Percentiles rank a stretch among this genome's conserved stretches.
These are phyloP conservation scores for Vigna nakashimae DNA, from an alignment of 306 rosid genomes.

Conservation along the genomic window DNA sequence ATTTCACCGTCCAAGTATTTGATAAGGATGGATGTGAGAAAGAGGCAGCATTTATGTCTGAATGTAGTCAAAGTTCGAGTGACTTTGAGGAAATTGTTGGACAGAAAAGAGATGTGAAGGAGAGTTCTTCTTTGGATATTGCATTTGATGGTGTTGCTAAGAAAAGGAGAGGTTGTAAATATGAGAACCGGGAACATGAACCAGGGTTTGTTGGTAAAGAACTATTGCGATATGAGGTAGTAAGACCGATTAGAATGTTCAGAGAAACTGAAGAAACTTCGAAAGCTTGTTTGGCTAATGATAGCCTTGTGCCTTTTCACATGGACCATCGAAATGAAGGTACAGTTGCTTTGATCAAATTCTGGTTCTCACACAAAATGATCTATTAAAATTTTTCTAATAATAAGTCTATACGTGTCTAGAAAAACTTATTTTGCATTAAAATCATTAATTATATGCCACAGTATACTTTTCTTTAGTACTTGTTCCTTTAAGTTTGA, in stretches of 20 bases:
- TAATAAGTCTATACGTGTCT: constrained; percentile 6
- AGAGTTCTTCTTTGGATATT: constrained; percentile 52
- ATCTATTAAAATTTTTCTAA: constrained; percentile 26
- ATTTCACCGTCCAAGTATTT: constrained; percentile 78
- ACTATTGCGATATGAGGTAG: constrained; percentile 45
- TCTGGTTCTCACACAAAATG: constrained; percentile 33
- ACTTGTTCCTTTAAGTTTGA: constrained; percentile 18
- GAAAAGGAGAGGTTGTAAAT: constrained; percentile 60
- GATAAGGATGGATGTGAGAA: constrained; percentile 87
- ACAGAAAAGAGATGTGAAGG: constrained; percentile 53
- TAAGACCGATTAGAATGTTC: constrained; percentile 46
- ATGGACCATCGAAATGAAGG: constrained; percentile 57
- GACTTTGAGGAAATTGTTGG: constrained; percentile 37
- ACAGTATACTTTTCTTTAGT: constrained; percentile 22
- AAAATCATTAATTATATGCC: constrained; percentile 16
- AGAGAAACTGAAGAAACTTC: constrained; percentile 55
- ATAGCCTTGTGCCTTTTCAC: constrained; percentile 43
- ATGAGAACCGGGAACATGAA: constrained; percentile 49
- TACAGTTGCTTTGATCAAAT: constrained; percentile 44
- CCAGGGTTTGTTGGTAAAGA: constrained; percentile 45
- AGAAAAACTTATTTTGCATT: constrained; percentile 27
- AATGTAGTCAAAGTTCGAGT: constrained; percentile 58
- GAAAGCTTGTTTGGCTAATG: constrained; percentile 43
- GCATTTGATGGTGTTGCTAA: constrained; percentile 52
- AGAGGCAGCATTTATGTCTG: constrained; percentile 75